Evolutionary conservation across 2,329 filamentous ascomycete genomes (phyloP), one percentile per base, ranked within the genome.

Genomic region (Sordariomycetes sp.): DNA sequence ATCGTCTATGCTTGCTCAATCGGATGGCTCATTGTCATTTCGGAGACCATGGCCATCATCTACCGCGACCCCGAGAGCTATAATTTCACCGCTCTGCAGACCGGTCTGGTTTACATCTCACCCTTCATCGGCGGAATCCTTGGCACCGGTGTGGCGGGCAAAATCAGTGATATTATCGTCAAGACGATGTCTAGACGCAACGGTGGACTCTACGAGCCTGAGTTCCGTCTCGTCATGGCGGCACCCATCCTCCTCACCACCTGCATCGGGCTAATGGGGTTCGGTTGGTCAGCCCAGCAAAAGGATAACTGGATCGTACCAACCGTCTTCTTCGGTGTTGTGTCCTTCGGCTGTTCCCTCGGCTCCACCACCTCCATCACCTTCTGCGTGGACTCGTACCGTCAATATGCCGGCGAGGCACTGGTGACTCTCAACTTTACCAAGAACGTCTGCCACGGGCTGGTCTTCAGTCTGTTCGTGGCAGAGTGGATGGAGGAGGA

Each of bases 1-100:
- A 66, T 83, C 1, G 76, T 94, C 4, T 96, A 96, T 53, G 68
- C 87, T 0, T 80, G 92, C 46, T 92, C 87, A 0, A 75, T 96
- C 6, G 90, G 90, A 24, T 96, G 90, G 92, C 70, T 96, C 19
- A 95, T 96, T 44, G 87, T 96, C 28, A 73, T 96, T 2, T 94
- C 87, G 1, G 88, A 96, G 57, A 83, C 82, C 0, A 77, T 96
- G 3, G 74, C 86, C 1, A 69, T 82, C 38, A 82, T 96, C 40
- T 96, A 86, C 55, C 75, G 83, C 24, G 66, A 76, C 35, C 63
- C 66, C 1, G 63, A 71, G 0, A 68, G 67, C 0, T 96, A 96
- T 62, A 75, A 88, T 45, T 96, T 96, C 53, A 78, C 72, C 17
- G 72, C 86, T 0, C 63, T 95, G 0, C 80, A 86, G 41, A 83